Evolutionary conservation across 176 grass and related monocot genomes (phyloP), one percentile per base, ranked within the genome.

Genomic region (Urochloa ruziziensis): DNA sequence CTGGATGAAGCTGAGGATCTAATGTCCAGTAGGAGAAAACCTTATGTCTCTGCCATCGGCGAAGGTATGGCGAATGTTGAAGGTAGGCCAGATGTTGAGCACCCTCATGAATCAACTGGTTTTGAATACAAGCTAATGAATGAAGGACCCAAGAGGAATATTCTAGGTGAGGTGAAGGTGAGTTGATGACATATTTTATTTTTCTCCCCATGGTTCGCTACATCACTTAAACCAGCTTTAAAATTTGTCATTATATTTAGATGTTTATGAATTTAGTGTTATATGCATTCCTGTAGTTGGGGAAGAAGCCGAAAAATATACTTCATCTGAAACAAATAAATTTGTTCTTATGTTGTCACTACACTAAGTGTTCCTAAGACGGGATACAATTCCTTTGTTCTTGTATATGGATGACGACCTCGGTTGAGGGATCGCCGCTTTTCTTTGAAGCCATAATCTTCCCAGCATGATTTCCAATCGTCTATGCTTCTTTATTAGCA

Each of bases 131-230:
- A 15, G 25, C 6, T 27, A 2, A 54, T 17, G 39, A 23, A 27
- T 0, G 62, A 25, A 15, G 61, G 10, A 35, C 53, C 65, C 14
- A 29, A 15, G 54, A 48, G 16, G 4, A 40, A 73, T 17, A n/a
- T 0, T 9, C 15, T 32, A 12, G 18, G 81, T 80, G 77, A 21
- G 15, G 42, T 40, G 21, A 57, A 62, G 82, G 87, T 85, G 62
- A 89, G 75, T 59, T 30, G 7, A 6, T 74, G 27, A 7, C n/a
- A 70, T 17, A 28, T 40, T 9, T 62, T 7, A 1, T 54, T 59
- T 33, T 53, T 78, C 24, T 63, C 7, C 10, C 25, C 15, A 15
- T 42, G 3, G 10, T 78, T 70, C 4, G 27, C 16, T 37, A n/a
- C 44, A 34, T 58, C 10, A 32, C 17, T 75, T 62, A 12, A 14